A percentile compares a stretch with the other conserved stretches of the same genome.
Conservation (phyloP, 2,329 filamentous ascomycete genomes). For the Diaporthe caulivora region DNA sequence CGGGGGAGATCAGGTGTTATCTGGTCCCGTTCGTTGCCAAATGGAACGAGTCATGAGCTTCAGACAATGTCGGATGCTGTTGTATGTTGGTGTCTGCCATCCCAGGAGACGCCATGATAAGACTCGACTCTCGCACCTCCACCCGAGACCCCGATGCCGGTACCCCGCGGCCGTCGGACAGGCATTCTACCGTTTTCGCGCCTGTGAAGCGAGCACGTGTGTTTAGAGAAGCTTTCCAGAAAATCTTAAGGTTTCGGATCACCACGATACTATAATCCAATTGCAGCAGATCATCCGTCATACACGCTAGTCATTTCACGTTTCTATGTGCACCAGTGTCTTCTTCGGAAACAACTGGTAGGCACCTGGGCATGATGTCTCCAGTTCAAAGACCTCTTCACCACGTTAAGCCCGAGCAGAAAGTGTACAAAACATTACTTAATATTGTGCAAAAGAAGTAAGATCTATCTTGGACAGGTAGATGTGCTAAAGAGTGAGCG, state of each 20-base stretch:
- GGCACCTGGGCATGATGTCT: too few species aligned
- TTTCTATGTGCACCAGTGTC: neutral
- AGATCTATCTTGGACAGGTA: neutral
- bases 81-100: neutral
- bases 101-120: neutral
- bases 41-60: neutral
- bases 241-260: neutral
- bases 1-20: neutral
- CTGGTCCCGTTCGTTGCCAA: neutral
- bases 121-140: neutral
- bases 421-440: slow-evolving; percentile 25
- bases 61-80: neutral
- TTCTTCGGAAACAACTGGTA: neutral
- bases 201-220: slow-evolving; percentile 7
- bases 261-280: neutral
- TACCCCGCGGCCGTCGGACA: slow-evolving; percentile 11
- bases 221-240: neutral
- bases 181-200: slow-evolving; percentile 4
- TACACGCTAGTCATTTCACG: neutral
- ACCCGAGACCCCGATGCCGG: slow-evolving; percentile 1
- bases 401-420: too few species aligned
- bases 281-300: neutral
- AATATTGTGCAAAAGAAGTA: slow-evolving; percentile 6
- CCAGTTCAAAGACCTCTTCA: neutral
- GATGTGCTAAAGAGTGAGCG: neutral